Conservation (phyloP, 2,329 filamentous ascomycete species). For the Talaromyces sp. region DNA sequence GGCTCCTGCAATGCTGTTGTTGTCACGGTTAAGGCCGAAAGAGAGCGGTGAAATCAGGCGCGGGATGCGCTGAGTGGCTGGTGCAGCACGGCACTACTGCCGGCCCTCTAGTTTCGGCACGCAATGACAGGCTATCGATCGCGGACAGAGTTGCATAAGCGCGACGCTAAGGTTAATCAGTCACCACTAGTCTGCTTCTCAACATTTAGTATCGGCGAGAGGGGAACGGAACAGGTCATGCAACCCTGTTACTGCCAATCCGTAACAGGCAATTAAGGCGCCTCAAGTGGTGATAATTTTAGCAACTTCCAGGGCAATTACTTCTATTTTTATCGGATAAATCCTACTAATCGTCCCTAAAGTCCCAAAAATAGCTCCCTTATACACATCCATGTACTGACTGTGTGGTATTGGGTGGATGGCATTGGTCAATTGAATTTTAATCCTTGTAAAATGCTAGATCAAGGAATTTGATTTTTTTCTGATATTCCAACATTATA, state of each 20-base stretch:
- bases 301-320: not conserved
- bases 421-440: not conserved
- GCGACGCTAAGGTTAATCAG: not conserved
- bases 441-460: not conserved
- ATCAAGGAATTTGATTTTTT: not conserved
- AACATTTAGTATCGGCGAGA: no score
- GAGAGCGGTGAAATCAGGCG: not conserved
- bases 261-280: not conserved
- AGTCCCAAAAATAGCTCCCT: not conserved
- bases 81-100: conserved; percentile 4
- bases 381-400: not conserved
- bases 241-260: not conserved
- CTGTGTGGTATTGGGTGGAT: not conserved
- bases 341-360: not conserved
- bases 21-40: not conserved
- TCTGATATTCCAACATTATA: no score
- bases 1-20: not conserved
- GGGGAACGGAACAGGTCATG: not conserved
- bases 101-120: not conserved
- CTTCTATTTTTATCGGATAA: not conserved
- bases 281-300: not conserved
- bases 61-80: not conserved
- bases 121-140: conserved; percentile 5
- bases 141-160: conserved; percentile 1
- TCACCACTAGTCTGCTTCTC: not conserved